Conservation (phyloP, 2,329 filamentous ascomycete genomes). For the Trichoderma arundinaceum region DNA sequence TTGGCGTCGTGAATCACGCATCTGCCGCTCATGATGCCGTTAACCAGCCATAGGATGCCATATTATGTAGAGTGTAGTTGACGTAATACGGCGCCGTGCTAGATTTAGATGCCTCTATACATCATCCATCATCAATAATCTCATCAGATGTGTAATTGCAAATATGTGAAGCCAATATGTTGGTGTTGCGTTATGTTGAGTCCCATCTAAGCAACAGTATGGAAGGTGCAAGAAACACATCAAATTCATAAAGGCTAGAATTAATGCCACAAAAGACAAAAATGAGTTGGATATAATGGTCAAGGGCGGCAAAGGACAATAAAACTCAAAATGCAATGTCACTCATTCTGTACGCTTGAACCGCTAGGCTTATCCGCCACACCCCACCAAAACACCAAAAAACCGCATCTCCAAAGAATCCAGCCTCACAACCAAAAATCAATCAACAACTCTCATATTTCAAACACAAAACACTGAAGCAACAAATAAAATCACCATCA, state of each 20-base stretch:
- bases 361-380: background rate
- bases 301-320: background rate
- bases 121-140: background rate
- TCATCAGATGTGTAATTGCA: background rate
- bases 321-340: background rate
- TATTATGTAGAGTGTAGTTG: background rate
- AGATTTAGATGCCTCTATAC: background rate
- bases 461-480: background rate
- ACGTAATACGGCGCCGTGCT: background rate
- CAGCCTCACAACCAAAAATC: background rate
- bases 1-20: background rate
- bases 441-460: background rate
- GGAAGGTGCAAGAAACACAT: too few species aligned
- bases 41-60: background rate
- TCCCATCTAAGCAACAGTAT: too few species aligned
- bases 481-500: background rate
- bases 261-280: too few species aligned
- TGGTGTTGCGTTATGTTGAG: too few species aligned
- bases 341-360: background rate
- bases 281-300: too few species aligned
- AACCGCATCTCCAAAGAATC: conserved; percentile 13
- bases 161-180: background rate
- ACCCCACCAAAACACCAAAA: conserved; percentile 25
- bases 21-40: background rate
- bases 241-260: too few species aligned